These are phyloP conservation scores for Citrus cavaleriei DNA, from an alignment of 345 rosid species.

Conservation along the genomic window DNA sequence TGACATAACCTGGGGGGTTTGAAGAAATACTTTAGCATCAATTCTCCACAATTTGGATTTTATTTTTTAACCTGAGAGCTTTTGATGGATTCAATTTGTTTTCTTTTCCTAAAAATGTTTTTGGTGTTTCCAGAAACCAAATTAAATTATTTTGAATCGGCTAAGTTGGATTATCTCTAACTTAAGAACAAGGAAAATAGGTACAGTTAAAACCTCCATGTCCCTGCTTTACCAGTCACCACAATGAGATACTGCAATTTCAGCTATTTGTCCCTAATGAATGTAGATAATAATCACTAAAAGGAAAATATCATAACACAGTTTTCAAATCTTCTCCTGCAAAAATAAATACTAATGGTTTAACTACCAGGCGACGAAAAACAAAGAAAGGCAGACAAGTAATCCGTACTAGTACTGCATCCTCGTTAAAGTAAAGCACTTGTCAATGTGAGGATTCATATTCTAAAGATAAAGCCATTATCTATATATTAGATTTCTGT, in stretches of 20 bases:
- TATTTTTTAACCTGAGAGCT: not conserved
- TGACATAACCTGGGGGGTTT: conserved; percentile 49
- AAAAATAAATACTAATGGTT: not conserved
- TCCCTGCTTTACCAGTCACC: no score
- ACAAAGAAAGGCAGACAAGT: not conserved
- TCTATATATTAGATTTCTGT: no score
- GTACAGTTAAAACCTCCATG: no score
- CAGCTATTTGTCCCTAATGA: no score
- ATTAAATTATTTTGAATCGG: not conserved
- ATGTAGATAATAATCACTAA: no score
- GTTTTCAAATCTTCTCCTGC: no score
- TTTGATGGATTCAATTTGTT: not conserved
- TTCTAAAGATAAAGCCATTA: not conserved
- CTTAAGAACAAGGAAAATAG: no score
- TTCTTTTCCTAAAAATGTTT: not conserved
- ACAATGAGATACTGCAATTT: no score
- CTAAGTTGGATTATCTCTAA: no score
- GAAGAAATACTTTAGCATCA: not conserved
- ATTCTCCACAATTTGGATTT: not conserved
- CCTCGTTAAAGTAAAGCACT: no score
- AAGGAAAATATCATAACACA: no score
- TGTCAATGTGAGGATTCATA: not conserved
- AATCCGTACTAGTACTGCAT: not conserved
- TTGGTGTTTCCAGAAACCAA: not conserved
- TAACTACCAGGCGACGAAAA: not conserved